Percentiles rank a stretch among this genome's conserved stretches.
phyloP scores from a whole-genome alignment of 2,329 filamentous ascomycete genomes.

The Aspergillus fijiensis region DNA sequence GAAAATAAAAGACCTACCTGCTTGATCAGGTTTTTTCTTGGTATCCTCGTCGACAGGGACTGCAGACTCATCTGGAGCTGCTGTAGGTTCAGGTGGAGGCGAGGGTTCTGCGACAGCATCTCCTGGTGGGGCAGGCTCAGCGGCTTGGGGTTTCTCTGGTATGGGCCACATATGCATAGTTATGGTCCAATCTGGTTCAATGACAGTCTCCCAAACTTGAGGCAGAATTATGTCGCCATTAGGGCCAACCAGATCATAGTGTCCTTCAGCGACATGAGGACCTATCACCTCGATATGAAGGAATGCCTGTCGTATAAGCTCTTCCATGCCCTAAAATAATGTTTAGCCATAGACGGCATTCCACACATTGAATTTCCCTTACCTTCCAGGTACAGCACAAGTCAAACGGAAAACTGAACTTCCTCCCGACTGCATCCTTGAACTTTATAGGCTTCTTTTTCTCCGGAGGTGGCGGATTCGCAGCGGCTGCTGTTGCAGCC shows the following conservation, averaged over 20 bases:
- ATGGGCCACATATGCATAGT: conserved; percentile 69
- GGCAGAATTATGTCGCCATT: conserved; percentile 81
- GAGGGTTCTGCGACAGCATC: conserved; percentile 24
- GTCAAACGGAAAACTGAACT: conserved; percentile 88
- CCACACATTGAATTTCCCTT: conserved; percentile 34
- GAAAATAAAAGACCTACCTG: conserved; percentile 27
- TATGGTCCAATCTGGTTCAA: conserved; percentile 73
- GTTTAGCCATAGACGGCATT: conserved; percentile 7
- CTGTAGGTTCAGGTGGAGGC: conserved; percentile 21
- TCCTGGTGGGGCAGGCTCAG: conserved; percentile 35
- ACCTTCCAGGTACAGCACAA: conserved; percentile 82
- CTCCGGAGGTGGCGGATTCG: conserved; percentile 49
- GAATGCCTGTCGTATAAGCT: conserved; percentile 82
- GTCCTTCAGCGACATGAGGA: conserved; percentile 72
- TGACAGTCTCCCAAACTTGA: conserved; percentile 75
- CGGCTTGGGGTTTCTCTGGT: conserved; percentile 50
- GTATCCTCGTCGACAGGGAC: conserved; percentile 23
- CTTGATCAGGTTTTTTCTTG: conserved; percentile 35
- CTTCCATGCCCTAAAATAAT: conserved; percentile 67
- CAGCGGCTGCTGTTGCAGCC: conserved; percentile 34
- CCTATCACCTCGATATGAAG: conserved; percentile 74
- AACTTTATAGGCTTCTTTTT: conserved; percentile 77
- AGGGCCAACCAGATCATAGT: conserved; percentile 77
- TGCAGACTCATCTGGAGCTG: conserved; percentile 18
- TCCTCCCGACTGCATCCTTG: conserved; percentile 86